A percentile compares a stretch with the other conserved stretches of the same genome.
Conservation (phyloP, 2,329 filamentous ascomycete species). For the Metarhizium humberi region DNA sequence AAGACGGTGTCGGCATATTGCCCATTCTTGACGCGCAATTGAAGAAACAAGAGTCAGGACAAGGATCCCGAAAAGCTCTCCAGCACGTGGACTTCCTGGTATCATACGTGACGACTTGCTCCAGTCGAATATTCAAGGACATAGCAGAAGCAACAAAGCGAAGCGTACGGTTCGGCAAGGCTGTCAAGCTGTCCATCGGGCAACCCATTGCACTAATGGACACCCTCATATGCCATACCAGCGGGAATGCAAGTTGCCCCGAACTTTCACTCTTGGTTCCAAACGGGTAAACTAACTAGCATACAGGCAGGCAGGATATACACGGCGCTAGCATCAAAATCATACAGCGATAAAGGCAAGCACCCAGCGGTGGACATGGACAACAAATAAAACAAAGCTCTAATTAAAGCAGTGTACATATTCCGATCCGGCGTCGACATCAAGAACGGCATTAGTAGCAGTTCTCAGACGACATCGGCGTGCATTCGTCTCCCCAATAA, state of each 20-base stretch:
- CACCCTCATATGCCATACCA: conserved; percentile 40
- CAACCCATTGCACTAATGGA: conserved; percentile 42
- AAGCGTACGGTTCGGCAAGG: conserved; percentile 57
- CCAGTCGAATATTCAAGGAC: conserved; percentile 52
- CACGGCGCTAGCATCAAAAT: conserved; percentile 32
- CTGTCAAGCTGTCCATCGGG: conserved; percentile 35
- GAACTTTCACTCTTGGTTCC: background rate
- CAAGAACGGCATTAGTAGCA: conserved; percentile 49
- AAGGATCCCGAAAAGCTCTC: conserved; percentile 39
- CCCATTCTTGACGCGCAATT: conserved; percentile 41
- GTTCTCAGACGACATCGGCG: conserved; percentile 27
- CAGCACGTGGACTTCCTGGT: conserved; percentile 57
- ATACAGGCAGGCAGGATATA: conserved; percentile 28
- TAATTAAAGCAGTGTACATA: conserved; percentile 38
- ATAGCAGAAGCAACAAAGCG: conserved; percentile 62
- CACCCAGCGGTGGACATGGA: background rate
- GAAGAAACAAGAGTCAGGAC: conserved; percentile 33
- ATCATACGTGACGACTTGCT: conserved; percentile 46
- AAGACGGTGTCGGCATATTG: conserved; percentile 35
- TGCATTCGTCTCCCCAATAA: conserved; percentile 31
- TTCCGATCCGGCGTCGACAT: conserved; percentile 44
- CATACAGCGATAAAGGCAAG: conserved; percentile 26
- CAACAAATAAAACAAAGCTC: background rate
- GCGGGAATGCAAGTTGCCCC: conserved; percentile 22
- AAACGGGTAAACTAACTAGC: background rate